Base-by-base conservation (phyloP, 2,329 filamentous ascomycete species). In the Rhinocladiella similis region DNA sequence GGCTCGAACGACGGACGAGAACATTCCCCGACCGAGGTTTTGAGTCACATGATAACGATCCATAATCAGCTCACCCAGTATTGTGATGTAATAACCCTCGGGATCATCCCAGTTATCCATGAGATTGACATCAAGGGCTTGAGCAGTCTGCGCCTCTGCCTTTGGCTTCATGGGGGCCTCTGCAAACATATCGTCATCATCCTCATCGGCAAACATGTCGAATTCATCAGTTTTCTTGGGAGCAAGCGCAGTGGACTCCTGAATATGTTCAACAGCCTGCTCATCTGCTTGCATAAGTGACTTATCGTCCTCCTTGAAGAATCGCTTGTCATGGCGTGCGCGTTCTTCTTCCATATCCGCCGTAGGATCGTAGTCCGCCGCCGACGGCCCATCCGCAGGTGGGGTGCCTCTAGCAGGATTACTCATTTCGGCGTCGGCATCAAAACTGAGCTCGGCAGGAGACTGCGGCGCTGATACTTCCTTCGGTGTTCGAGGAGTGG, bases 41-140 rank as follows among this genome's bases (percentile, higher is more conserved):
- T 92, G 85, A 70, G 93, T 88, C 29, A 99, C 85, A 69, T 94
- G 90, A 72, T 97, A 97, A 33, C 91, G 88, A 27, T 87, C 87
- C 65, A 96, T 89, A 61, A 99, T 81, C 50, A 97, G 77, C 76
- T 99, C 94, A 68, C 93, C 92, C 39, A 91, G 85, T 55, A 95
- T 91, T 56, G 97, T 87, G 73, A 94, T 95, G 79, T 97, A 99
- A 71, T 97, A 97, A 5, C 93, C 94, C 68, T 99, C 91, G 50
- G 88, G 86, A 69, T 97, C 94, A 69, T 96, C 92, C 86, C 86
- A 90, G 57, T 96, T 93, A 68, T 97, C 93, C 50, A 97, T 83
- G 72, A 93, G 89, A 60, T 87, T 90, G 61, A 86, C 86, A 68
- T 84, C 83, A 51, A 85, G 71, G 72, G 87, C 75, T 73, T 85